These are phyloP conservation scores for Penicillium tannophilum DNA, from an alignment of 495 filamentous ascomycete species.

Conservation along the genomic window DNA sequence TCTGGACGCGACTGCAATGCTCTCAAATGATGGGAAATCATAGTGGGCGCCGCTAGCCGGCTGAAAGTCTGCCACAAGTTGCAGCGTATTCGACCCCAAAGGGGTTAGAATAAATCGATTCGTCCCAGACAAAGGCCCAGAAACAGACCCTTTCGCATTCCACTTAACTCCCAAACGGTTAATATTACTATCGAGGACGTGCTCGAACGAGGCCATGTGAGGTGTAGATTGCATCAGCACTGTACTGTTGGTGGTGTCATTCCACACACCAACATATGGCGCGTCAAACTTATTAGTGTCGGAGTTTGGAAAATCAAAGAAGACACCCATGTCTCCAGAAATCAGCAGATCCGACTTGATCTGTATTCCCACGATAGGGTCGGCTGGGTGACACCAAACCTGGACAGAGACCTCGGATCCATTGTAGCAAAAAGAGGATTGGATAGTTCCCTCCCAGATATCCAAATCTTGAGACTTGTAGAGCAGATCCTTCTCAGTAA, in stretches of 20 bases:
- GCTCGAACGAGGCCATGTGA: conserved; percentile 3
- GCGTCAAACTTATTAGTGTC: conserved; percentile 16
- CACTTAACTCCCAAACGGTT: conserved; percentile 2
- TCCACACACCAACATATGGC: conserved; percentile 14
- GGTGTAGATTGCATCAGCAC: not conserved
- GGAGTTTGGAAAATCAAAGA: conserved; percentile 9
- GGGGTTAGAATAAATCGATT: conserved; percentile 6
- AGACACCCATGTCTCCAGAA: conserved; percentile 1
- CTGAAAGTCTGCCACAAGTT: conserved; percentile 1
- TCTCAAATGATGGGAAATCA: not conserved
- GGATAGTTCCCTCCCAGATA: conserved; percentile 15
- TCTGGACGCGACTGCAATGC: not conserved
- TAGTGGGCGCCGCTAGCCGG: not conserved
- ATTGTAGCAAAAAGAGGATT: conserved; percentile 14
- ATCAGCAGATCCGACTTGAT: conserved; percentile 7
- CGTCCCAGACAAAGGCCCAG: not conserved
- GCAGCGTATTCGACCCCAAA: not conserved
- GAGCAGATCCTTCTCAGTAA: conserved; percentile 11
- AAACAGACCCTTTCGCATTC: not conserved
- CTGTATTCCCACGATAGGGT: conserved; percentile 2
- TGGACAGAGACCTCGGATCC: conserved; percentile 9
- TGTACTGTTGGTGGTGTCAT: not conserved
- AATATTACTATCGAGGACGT: conserved; percentile 3
- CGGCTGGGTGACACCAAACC: conserved; percentile 12
- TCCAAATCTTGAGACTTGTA: conserved; percentile 15